Evolutionary conservation across 2,329 filamentous ascomycete species (phyloP).

Genomic region (Alternaria sp.): DNA sequence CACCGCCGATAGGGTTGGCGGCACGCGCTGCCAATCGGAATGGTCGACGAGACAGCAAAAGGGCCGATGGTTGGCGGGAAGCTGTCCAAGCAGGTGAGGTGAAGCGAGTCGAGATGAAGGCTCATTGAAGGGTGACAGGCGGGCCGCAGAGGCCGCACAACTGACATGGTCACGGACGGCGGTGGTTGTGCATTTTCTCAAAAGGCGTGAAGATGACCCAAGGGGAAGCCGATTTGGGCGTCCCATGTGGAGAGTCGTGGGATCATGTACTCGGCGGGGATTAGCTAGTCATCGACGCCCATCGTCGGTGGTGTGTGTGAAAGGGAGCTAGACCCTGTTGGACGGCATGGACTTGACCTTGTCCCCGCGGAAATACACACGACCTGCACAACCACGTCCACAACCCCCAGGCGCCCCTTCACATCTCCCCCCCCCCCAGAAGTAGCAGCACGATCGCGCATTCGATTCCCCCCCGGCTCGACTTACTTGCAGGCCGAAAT

Average conservation of each 20-base stretch:
- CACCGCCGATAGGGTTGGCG: background rate
- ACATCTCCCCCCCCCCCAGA: background rate
- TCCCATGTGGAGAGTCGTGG: conserved; percentile 1
- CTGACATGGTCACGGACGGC: background rate
- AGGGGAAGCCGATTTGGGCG: background rate
- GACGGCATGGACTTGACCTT: background rate
- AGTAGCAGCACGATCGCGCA: background rate
- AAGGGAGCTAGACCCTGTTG: conserved; percentile 4
- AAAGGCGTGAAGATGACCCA: conserved; percentile 3
- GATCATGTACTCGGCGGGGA: background rate
- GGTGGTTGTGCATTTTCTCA: background rate
- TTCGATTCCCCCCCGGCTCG: conserved; percentile 4
- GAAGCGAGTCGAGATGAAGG: conserved; percentile 6
- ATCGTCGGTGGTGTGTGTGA: background rate
- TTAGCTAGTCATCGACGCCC: background rate
- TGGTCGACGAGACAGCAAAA: background rate
- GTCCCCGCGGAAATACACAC: conserved; percentile 13
- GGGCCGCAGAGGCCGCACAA: conserved; percentile 3
- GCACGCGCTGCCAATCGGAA: background rate
- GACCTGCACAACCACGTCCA: background rate
- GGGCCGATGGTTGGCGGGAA: conserved; percentile 4
- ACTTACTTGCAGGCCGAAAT: conserved; percentile 3
- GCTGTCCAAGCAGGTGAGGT: conserved; percentile 3
- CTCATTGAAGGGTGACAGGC: no score
- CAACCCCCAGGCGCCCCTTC: background rate